phyloP scores from a whole-genome alignment of 371 early-diverging fungal species.

The Coemansia sp. region DNA sequence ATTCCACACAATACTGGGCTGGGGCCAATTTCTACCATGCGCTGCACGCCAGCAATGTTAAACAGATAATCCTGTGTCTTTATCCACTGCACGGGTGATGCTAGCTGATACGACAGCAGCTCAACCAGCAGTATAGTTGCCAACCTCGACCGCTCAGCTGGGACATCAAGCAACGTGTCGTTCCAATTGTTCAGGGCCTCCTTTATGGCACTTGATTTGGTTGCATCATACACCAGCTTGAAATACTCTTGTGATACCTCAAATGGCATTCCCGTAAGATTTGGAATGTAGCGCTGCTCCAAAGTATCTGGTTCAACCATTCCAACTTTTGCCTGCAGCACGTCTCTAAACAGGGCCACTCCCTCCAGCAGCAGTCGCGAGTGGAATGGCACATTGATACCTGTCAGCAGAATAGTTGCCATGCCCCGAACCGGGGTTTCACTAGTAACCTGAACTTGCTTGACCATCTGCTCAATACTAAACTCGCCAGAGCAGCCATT shows the following conservation, averaged over 20 bases:
- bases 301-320: slow-evolving; percentile 48
- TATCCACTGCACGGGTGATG: slow-evolving; percentile 93
- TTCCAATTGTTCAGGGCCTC: slow-evolving; percentile 79
- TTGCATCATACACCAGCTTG: slow-evolving; percentile 68
- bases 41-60: slow-evolving; percentile 74
- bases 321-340: slow-evolving; percentile 65
- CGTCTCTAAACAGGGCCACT: slow-evolving; percentile 86
- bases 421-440: not conserved
- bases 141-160: slow-evolving; percentile 73
- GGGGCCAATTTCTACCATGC: slow-evolving; percentile 90
- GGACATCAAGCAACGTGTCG: slow-evolving; percentile 56
- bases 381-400: slow-evolving; percentile 97
- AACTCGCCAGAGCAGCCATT: slow-evolving; percentile 27
- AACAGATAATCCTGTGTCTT: slow-evolving; percentile 92
- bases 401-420: slow-evolving; percentile 87
- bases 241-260: slow-evolving; percentile 77
- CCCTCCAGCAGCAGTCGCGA: slow-evolving; percentile 87
- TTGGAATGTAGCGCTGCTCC: slow-evolving; percentile 86
- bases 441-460: not conserved
- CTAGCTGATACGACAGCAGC: slow-evolving; percentile 91
- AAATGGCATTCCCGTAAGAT: slow-evolving; percentile 91
- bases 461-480: slow-evolving; percentile 13
- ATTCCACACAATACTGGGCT: slow-evolving; percentile 87
- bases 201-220: slow-evolving; percentile 68
- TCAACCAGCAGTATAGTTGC: slow-evolving; percentile 86